Evolutionary conservation across 768 basidiomycete species (phyloP).

Genomic region (Gloeophyllum trabeum): DNA sequence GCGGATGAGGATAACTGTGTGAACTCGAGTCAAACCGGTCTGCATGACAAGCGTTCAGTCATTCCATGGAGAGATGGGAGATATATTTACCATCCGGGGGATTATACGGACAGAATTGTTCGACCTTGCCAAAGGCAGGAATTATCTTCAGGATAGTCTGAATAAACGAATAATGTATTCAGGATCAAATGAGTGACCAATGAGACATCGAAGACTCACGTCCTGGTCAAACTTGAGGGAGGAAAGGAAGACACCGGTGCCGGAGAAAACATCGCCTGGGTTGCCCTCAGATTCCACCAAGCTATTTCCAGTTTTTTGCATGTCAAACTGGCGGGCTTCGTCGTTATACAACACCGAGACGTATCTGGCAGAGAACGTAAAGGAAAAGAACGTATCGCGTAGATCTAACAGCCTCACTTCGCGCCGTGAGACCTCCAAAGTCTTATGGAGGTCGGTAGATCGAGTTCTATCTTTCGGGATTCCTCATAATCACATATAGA

Average conservation of each 20-base stretch:
- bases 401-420: too few relatives aligned
- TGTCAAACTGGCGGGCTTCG: conserved; percentile 30
- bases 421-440: too few relatives aligned
- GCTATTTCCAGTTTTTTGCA: too few relatives aligned
- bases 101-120: conserved; percentile 32
- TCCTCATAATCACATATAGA: too few relatives aligned
- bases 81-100: too few relatives aligned
- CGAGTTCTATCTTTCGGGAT: too few relatives aligned
- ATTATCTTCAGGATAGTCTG: conserved; percentile 44
- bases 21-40: too few relatives aligned
- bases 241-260: conserved; percentile 31
- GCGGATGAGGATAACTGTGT: conserved; percentile 37
- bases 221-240: conserved; percentile 51
- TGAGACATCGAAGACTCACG: conserved; percentile 22
- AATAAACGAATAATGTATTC: background rate
- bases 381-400: too few relatives aligned
- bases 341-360: conserved; percentile 49
- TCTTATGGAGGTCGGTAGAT: too few relatives aligned
- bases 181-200: background rate
- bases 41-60: too few relatives aligned
- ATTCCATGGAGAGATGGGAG: too few relatives aligned
- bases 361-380: too few relatives aligned
- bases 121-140: conserved; percentile 53
- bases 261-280: conserved; percentile 13
- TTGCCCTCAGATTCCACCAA: conserved; percentile 7